These are phyloP conservation scores for Isabelozyma rhagii DNA, from an alignment of 805 yeast species.

Conservation along the genomic window DNA sequence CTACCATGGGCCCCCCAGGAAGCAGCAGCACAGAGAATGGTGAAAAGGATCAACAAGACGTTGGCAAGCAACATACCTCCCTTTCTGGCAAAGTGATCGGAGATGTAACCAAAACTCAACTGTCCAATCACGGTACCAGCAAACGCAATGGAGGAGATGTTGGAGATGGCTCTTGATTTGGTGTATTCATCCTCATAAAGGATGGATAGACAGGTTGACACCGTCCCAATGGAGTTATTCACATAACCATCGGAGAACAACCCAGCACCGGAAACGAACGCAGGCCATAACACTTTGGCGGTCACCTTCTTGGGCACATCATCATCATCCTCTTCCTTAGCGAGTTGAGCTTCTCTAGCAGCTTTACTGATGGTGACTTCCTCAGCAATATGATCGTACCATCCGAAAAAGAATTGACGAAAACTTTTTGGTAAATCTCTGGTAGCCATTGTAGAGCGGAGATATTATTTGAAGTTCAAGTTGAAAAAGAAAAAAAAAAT, in stretches of 20 bases:
- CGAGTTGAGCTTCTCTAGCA: slow-evolving; percentile 10
- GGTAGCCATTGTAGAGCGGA: slow-evolving; percentile 19
- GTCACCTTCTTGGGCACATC: slow-evolving; percentile 11
- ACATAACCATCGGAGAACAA: slow-evolving; percentile 91
- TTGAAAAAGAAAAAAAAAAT: no score
- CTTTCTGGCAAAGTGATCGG: slow-evolving; percentile 80
- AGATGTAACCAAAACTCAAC: slow-evolving; percentile 71
- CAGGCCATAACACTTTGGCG: slow-evolving; percentile 49
- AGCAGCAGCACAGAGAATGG: slow-evolving; percentile 76
- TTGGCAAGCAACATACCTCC: slow-evolving; percentile 81
- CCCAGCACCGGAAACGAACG: slow-evolving; percentile 86
- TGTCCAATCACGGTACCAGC: slow-evolving; percentile 91
- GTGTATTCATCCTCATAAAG: slow-evolving; percentile 66
- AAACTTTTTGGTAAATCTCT: slow-evolving; percentile 52
- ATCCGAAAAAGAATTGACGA: slow-evolving; percentile 34
- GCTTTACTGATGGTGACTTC: slow-evolving; percentile 42
- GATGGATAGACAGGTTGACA: slow-evolving; percentile 60
- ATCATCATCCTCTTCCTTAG: slow-evolving; percentile 20
- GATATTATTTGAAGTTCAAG: no score
- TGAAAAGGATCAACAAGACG: slow-evolving; percentile 67
- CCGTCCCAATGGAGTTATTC: slow-evolving; percentile 80
- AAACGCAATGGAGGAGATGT: slow-evolving; percentile 84
- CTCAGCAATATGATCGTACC: slow-evolving; percentile 38
- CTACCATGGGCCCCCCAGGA: slow-evolving; percentile 75
- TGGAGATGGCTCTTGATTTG: slow-evolving; percentile 66